Evolutionary conservation across 345 rosid species (phyloP).

Genomic region (Camelina hispida): DNA sequence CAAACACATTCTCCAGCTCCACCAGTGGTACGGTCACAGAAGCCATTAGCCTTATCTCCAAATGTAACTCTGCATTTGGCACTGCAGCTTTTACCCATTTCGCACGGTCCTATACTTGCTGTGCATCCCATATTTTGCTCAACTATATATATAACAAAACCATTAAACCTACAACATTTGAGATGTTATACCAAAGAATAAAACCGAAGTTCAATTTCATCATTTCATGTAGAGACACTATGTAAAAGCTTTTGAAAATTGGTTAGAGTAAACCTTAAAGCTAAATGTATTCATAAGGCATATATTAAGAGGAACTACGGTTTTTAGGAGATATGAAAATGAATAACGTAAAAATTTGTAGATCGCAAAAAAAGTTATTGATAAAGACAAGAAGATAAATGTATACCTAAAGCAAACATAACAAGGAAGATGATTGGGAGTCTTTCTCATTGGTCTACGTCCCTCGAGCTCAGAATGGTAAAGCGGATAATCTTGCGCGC

Average conservation of each 20-base stretch:
- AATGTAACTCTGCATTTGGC: not conserved
- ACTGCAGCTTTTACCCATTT: not conserved
- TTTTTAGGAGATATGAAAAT: not conserved
- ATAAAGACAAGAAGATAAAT: not conserved
- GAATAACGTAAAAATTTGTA: not conserved
- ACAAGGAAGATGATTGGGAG: slow-evolving; percentile 3
- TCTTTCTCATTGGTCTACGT: too few relatives aligned
- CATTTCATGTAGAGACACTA: too few relatives aligned
- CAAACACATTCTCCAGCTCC: not conserved
- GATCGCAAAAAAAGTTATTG: too few relatives aligned
- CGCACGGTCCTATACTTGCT: not conserved
- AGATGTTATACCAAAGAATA: not conserved
- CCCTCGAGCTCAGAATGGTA: too few relatives aligned
- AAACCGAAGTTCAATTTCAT: too few relatives aligned
- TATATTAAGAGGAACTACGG: not conserved
- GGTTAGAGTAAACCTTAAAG: not conserved
- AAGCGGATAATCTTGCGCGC: too few relatives aligned
- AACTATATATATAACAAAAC: not conserved
- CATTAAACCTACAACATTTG: not conserved
- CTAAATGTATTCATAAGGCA: not conserved
- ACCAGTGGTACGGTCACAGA: too few relatives aligned
- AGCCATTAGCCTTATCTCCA: too few relatives aligned
- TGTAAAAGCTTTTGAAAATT: not conserved
- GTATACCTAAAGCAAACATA: slow-evolving; percentile 7
- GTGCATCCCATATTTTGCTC: not conserved